These are phyloP conservation scores for Haematococcus sp. DNA, from an alignment of 139 green algal genomes.

Conservation along the genomic window DNA sequence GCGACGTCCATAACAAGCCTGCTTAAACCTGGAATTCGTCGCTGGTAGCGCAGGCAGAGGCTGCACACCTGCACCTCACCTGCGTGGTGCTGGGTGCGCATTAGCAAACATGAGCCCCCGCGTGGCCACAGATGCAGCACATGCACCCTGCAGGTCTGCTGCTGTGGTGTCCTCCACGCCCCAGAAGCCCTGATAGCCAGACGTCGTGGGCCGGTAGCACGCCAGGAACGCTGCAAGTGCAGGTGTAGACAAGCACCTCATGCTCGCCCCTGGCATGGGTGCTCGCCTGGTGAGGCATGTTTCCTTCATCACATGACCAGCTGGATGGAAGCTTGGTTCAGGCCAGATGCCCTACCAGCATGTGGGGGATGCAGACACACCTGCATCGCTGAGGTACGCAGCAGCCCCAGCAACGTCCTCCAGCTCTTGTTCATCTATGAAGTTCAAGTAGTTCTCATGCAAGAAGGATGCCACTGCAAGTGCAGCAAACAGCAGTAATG, in stretches of 20 bases:
- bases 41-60: neutral
- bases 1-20: neutral
- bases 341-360: no score
- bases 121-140: constrained; percentile 39
- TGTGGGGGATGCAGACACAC: no score
- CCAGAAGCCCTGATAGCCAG: constrained; percentile 12
- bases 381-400: constrained; percentile 46
- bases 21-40: neutral
- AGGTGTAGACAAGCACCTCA: no score
- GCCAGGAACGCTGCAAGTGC: constrained; percentile 15
- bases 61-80: neutral
- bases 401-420: constrained; percentile 42
- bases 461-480: constrained; percentile 58
- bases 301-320: no score
- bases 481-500: no score
- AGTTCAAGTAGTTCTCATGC: constrained; percentile 63
- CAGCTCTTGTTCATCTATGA: constrained; percentile 41
- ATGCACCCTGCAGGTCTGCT: constrained; percentile 26
- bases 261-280: no score
- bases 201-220: constrained; percentile 6
- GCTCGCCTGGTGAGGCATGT: no score
- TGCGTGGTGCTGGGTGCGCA: constrained; percentile 22
- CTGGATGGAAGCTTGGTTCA: no score
- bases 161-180: constrained; percentile 21
- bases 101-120: constrained; percentile 59